Base-by-base conservation (phyloP, 148 eudicot species). In the Heliamphora exappendiculata region DNA sequence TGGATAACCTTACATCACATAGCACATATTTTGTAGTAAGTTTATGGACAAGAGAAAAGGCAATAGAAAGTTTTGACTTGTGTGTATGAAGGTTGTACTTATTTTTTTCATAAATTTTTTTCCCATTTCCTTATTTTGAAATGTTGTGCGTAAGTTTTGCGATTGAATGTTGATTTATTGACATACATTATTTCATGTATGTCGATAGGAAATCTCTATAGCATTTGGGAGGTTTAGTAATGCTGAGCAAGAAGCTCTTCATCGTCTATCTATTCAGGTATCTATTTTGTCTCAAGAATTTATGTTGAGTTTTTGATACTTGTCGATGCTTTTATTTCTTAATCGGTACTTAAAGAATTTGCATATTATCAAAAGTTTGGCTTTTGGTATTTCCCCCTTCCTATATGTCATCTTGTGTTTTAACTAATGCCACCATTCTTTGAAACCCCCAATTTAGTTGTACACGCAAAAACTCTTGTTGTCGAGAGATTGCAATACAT, bases 211-310 rank as follows among this genome's bases (percentile, higher is more conserved):
- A 49, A 85, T 92, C 70, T 80, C 78, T 39, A 86, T 73, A 81
- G 89, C 87, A n/a, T 90, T 90, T 76, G 86, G 83, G 16, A 78
- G 72, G 67, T 88, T 85, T 70, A 76, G 80, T 31, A 63, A 64
- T 22, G 79, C 81, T 41, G 90, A 89, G 79, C 90, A 82, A 54
- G 88, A 87, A 36, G 84, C 77, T 60, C 88, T 92, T n/a, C 87
- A 81, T 71, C 81, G 85, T 34, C 86, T 90, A 72, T 89, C 84
- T 72, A 83, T 84, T 78, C 90, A 85, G 97, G 94, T 88, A n/a
- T 42, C 89, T 85, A 29, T 49, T 74, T 17, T 44, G 28, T 65
- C 8, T 24, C 51, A 16, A 24, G 72, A 64, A 1, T 12, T 26
- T 33, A 31, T 51, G 0, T 71, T 36, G 39, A 10, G 41, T n/a